phyloP scores from a whole-genome alignment of 257 asterid species.

The Avicennia marina region DNA sequence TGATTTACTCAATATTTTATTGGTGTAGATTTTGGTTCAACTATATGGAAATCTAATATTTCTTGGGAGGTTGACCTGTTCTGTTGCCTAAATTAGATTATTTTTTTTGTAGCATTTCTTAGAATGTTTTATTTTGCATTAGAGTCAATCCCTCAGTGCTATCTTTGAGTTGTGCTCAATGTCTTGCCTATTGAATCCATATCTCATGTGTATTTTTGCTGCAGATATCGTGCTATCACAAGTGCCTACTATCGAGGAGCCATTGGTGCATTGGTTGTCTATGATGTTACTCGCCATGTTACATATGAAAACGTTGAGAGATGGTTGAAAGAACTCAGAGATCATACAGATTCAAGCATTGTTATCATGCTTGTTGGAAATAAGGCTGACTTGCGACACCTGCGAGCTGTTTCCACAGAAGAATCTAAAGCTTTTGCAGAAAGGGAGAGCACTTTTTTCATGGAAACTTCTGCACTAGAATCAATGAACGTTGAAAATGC shows the following conservation, averaged over 20 bases:
- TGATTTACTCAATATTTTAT: neutral
- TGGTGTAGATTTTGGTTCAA: neutral
- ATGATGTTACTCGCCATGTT: conserved; percentile 68
- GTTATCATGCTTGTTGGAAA: conserved; percentile 73
- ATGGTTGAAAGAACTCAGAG: conserved; percentile 71
- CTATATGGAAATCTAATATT: neutral
- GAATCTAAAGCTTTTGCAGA: conserved; percentile 62
- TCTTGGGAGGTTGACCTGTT: neutral
- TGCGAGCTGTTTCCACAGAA: conserved; percentile 64
- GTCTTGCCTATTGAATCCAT: neutral
- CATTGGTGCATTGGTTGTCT: conserved; percentile 66
- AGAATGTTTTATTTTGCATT: neutral
- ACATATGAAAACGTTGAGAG: conserved; percentile 74
- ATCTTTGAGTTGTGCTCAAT: neutral
- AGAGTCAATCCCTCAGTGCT: neutral
- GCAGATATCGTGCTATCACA: conserved; percentile 71
- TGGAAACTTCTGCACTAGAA: conserved; percentile 76
- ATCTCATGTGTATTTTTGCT: conserved; percentile 1
- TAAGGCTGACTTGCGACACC: conserved; percentile 66
- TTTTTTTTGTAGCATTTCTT: neutral
- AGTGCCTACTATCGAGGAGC: conserved; percentile 82
- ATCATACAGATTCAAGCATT: conserved; percentile 61
- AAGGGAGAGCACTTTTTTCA: conserved; percentile 49
- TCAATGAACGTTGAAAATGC: conserved; percentile 71
- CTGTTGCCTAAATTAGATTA: neutral